These are phyloP conservation scores for Exophiala mesophila DNA, from an alignment of 2,329 filamentous ascomycete species.

Conservation along the genomic window DNA sequence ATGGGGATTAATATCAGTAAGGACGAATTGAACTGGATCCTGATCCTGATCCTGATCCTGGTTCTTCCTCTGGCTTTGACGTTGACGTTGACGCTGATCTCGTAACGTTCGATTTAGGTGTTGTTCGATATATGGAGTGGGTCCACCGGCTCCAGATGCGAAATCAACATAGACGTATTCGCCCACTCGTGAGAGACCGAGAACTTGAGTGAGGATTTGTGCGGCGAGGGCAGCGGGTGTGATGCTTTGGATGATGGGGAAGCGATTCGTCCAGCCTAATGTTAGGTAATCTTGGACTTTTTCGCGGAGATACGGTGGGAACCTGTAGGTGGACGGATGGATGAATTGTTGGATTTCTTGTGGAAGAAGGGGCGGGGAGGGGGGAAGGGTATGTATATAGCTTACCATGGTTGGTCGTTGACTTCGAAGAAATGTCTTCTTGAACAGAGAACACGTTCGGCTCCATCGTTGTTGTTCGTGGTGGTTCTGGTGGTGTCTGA, in stretches of 20 bases:
- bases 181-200: slow-evolving; percentile 45
- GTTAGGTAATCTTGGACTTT: slow-evolving; percentile 60
- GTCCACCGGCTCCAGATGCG: slow-evolving; percentile 69
- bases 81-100: neutral
- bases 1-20: slow-evolving; percentile 64
- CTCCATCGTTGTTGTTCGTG: too few relatives aligned
- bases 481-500: too few relatives aligned
- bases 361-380: neutral
- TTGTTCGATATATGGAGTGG: slow-evolving; percentile 60
- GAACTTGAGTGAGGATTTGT: slow-evolving; percentile 48
- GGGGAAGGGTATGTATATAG: slow-evolving; percentile 22
- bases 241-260: slow-evolving; percentile 54
- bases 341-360: neutral
- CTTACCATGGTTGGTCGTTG: slow-evolving; percentile 60
- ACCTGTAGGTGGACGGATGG: slow-evolving; percentile 43
- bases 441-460: slow-evolving; percentile 12
- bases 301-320: slow-evolving; percentile 56
- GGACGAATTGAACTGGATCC: slow-evolving; percentile 50
- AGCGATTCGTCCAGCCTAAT: slow-evolving; percentile 56
- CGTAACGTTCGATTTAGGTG: slow-evolving; percentile 48
- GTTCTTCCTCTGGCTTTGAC: slow-evolving; percentile 4
- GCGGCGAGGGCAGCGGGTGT: slow-evolving; percentile 61
- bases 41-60: too few relatives aligned
- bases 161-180: slow-evolving; percentile 67
- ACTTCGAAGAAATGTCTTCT: slow-evolving; percentile 59